These are phyloP conservation scores for Fusarium heterosporum DNA, from an alignment of 2,329 filamentous ascomycete genomes.

Conservation along the genomic window DNA sequence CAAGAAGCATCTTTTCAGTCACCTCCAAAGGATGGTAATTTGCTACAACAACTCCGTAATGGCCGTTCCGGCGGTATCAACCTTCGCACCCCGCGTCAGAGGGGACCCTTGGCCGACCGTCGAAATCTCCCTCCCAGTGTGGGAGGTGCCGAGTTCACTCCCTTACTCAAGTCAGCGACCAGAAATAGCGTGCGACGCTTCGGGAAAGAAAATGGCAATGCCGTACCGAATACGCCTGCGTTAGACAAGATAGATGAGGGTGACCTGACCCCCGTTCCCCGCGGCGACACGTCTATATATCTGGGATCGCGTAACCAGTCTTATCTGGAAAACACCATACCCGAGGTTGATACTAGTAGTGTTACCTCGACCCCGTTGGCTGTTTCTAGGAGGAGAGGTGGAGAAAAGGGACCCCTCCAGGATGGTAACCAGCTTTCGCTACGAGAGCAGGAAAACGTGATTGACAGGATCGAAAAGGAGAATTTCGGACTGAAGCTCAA, in stretches of 20 bases:
- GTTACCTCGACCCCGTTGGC: conserved; percentile 84
- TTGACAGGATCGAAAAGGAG: conserved; percentile 97
- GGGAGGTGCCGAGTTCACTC: conserved; percentile 87
- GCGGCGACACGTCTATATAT: conserved; percentile 78
- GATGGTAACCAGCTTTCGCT: conserved; percentile 92
- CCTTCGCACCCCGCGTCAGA: conserved; percentile 78
- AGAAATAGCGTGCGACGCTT: conserved; percentile 75
- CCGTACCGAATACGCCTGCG: conserved; percentile 75
- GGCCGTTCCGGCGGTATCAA: conserved; percentile 67
- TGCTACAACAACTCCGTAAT: conserved; percentile 80
- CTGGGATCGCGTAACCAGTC: conserved; percentile 73
- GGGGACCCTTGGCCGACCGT: conserved; percentile 76
- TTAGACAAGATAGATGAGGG: conserved; percentile 74
- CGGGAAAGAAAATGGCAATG: conserved; percentile 71
- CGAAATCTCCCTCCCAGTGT: conserved; percentile 76
- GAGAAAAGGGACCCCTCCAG: conserved; percentile 76
- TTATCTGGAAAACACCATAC: conserved; percentile 76
- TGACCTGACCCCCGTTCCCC: conserved; percentile 79
- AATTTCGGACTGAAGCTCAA: conserved; percentile 98
- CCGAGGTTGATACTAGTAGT: conserved; percentile 82
- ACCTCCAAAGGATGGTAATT: conserved; percentile 74
- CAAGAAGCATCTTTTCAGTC: conserved; percentile 89
- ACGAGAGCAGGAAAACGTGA: conserved; percentile 93
- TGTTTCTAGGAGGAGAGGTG: conserved; percentile 71
- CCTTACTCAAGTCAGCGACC: conserved; percentile 85